Percentiles rank a stretch among this genome's conserved stretches.
Conservation (phyloP, 306 rosid species). For the Medicago lupulina region DNA sequence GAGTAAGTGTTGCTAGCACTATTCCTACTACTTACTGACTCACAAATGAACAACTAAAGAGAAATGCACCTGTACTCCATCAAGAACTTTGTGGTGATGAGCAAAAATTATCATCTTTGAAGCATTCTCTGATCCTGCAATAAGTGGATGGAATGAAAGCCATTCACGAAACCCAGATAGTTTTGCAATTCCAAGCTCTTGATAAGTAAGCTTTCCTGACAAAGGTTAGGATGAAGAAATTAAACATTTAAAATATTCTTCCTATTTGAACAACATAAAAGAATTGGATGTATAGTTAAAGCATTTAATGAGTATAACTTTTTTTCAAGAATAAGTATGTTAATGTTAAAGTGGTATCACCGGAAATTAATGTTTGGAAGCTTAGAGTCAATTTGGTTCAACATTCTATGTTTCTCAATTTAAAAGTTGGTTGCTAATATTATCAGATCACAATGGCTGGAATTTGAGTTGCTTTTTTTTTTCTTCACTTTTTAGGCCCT, state of each 20-base stretch:
- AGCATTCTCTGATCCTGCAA: conserved; percentile 65
- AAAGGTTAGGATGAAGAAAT: conserved; percentile 24
- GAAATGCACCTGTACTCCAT: conserved; percentile 77
- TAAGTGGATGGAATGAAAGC: conserved; percentile 85
- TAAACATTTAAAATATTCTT: conserved; percentile 30
- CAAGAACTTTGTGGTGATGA: conserved; percentile 94
- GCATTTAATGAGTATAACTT: conserved; percentile 10
- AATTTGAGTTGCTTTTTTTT: too few relatives aligned
- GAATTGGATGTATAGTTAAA: conserved; percentile 9
- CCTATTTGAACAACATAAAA: conserved; percentile 11
- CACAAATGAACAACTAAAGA: conserved; percentile 9
- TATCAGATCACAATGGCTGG: not conserved
- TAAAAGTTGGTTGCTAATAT: conserved; percentile 26
- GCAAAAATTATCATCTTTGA: conserved; percentile 91
- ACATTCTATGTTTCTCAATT: not conserved
- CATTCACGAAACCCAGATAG: conserved; percentile 89
- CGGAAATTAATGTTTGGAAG: conserved; percentile 21
- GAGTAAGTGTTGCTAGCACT: conserved; percentile 8
- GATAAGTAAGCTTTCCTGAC: conserved; percentile 69
- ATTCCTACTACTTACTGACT: not conserved
- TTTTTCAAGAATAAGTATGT: not conserved
- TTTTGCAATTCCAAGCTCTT: conserved; percentile 90
- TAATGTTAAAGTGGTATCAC: conserved; percentile 11
- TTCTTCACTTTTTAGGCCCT: too few relatives aligned
- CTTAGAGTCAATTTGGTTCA: conserved; percentile 2